Conservation (phyloP, 768 basidiomycete species). For the Boletus patriciae region DNA sequence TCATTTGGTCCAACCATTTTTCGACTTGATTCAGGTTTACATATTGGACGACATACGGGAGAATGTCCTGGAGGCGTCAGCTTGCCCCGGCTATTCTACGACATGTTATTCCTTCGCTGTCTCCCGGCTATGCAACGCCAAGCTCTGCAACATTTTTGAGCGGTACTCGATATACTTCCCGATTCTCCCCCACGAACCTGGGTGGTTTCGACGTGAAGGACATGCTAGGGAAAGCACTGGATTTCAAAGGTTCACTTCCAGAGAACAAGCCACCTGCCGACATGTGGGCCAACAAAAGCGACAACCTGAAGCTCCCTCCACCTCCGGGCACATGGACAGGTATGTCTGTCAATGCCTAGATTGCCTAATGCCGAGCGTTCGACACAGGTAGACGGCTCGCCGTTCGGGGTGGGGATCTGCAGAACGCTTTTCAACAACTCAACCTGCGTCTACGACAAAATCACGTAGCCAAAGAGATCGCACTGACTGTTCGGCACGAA, state of each 20-base stretch:
- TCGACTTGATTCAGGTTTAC: neutral
- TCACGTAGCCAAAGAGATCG: slow-evolving; percentile 51
- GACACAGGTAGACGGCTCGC: slow-evolving; percentile 59
- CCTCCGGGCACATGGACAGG: slow-evolving; percentile 60
- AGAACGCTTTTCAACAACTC: slow-evolving; percentile 48
- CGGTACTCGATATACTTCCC: slow-evolving; percentile 12
- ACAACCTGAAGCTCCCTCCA: slow-evolving; percentile 25
- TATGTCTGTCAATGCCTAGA: slow-evolving; percentile 1
- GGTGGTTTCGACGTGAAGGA: slow-evolving; percentile 9
- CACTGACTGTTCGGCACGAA: slow-evolving; percentile 63
- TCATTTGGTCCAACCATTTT: slow-evolving; percentile 15
- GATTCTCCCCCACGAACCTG: neutral
- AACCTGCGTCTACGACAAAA: slow-evolving; percentile 55
- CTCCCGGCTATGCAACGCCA: neutral
- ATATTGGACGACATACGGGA: neutral
- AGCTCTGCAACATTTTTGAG: neutral
- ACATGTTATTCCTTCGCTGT: slow-evolving; percentile 1
- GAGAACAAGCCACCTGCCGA: slow-evolving; percentile 35
- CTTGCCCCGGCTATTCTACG: slow-evolving; percentile 14
- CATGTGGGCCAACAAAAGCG: slow-evolving; percentile 34
- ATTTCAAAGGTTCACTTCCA: slow-evolving; percentile 10
- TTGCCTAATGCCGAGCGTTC: slow-evolving; percentile 6
- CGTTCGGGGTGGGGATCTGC: slow-evolving; percentile 46
- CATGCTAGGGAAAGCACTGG: slow-evolving; percentile 18
- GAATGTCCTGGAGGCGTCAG: slow-evolving; percentile 25